These are phyloP conservation scores for Coemansia pectinata DNA, from an alignment of 192 early-diverging fungal species.

Conservation along the genomic window DNA sequence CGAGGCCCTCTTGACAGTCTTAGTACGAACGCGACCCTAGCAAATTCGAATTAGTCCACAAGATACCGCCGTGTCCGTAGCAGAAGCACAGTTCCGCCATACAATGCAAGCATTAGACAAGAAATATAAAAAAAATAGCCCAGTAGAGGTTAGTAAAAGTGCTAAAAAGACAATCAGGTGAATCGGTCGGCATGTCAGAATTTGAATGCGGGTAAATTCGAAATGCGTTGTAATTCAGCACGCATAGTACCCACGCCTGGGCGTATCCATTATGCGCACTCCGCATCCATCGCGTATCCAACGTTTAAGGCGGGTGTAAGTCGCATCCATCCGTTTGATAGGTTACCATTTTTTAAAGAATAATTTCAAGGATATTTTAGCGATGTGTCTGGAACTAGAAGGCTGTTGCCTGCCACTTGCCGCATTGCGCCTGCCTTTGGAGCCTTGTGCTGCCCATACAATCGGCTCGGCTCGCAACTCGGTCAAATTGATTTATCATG, in stretches of 20 bases:
- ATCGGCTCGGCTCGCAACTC: not conserved
- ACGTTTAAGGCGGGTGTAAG: not conserved
- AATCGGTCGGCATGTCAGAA: not conserved
- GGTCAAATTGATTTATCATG: not conserved
- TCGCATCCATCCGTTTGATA: slow-evolving; percentile 5
- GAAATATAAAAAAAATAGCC: not conserved
- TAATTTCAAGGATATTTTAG: slow-evolving; percentile 4
- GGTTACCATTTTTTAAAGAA: slow-evolving; percentile 1
- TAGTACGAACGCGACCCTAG: slow-evolving; percentile 96
- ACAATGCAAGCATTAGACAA: slow-evolving; percentile 2
- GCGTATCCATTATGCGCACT: not conserved
- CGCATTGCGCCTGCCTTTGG: not conserved
- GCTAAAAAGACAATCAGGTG: not conserved
- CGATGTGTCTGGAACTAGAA: not conserved
- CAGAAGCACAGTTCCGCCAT: not conserved
- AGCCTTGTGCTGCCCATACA: not conserved
- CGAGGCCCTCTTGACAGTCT: slow-evolving; percentile 99
- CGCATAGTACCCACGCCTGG: not conserved
- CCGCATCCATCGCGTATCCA: slow-evolving; percentile 6
- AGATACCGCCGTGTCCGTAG: not conserved
- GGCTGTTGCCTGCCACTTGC: not conserved
- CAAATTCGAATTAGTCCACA: not conserved
- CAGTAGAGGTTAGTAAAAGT: not conserved
- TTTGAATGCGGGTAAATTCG: not conserved
- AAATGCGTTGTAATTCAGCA: not conserved